Conservation (phyloP, 2,329 filamentous ascomycete genomes). For the Diaporthe batatas region DNA sequence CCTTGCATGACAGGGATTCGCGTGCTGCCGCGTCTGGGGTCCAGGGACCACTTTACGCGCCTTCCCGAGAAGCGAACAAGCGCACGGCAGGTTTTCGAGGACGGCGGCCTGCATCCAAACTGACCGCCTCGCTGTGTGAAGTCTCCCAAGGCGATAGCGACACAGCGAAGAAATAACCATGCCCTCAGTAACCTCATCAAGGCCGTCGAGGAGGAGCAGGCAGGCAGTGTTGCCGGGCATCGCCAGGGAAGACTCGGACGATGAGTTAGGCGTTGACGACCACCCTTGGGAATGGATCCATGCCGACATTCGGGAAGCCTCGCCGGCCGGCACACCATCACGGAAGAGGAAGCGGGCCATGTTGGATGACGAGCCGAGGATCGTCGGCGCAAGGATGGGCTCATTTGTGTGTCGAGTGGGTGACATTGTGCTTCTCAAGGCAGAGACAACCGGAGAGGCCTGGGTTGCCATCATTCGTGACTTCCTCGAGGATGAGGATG, state of each 20-base stretch:
- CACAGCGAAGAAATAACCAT: constrained; percentile 21
- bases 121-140: neutral
- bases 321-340: constrained; percentile 40
- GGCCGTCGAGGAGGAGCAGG: constrained; percentile 37
- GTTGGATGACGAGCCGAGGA: constrained; percentile 59
- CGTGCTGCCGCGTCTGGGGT: constrained; percentile 27
- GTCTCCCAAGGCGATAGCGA: neutral
- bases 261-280: constrained; percentile 83
- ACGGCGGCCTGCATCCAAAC: neutral
- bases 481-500: constrained; percentile 81
- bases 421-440: constrained; percentile 88
- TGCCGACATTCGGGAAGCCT: constrained; percentile 49
- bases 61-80: neutral
- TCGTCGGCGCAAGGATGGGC: constrained; percentile 87
- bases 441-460: constrained; percentile 86
- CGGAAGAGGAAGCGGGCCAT: constrained; percentile 54
- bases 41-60: constrained; percentile 39
- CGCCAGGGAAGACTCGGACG: constrained; percentile 84
- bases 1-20: constrained; percentile 38
- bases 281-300: constrained; percentile 87
- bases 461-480: constrained; percentile 93
- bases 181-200: constrained; percentile 21
- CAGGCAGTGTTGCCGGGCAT: constrained; percentile 65
- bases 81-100: neutral
- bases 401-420: constrained; percentile 84